These are phyloP conservation scores for Gracilaria domingensis DNA, from an alignment of 23 red algal genomes.

Conservation along the genomic window DNA sequence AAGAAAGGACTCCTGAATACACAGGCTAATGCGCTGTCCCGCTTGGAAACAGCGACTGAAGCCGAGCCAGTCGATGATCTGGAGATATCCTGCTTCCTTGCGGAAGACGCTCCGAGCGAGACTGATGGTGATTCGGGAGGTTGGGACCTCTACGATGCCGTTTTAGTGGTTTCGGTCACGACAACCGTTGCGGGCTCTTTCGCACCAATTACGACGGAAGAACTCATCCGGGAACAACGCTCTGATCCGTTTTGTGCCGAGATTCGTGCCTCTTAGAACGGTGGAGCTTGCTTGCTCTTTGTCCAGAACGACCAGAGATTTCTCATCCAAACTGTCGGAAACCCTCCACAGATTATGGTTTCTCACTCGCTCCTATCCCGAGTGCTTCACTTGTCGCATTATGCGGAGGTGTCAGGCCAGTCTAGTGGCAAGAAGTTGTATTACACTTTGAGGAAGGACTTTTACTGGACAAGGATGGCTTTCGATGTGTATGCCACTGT, in stretches of 20 bases:
- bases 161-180: not conserved
- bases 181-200: not conserved
- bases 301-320: not conserved
- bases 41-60: not conserved
- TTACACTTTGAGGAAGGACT: conserved; percentile 5
- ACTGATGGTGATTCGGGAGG: not conserved
- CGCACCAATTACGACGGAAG: conserved; percentile 16
- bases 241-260: not conserved
- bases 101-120: not conserved
- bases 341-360: conserved; percentile 13
- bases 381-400: conserved; percentile 11
- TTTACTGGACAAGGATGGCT: conserved; percentile 41
- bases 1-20: not conserved
- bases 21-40: conserved; percentile 22
- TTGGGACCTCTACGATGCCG: not conserved
- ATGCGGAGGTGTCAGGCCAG: not conserved
- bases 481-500: not conserved
- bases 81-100: conserved; percentile 7
- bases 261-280: not conserved
- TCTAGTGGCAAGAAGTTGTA: not conserved
- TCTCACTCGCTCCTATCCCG: not conserved
- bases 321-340: not conserved
- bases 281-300: not conserved
- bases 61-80: not conserved
- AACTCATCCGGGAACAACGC: conserved; percentile 28